Percentiles rank a stretch among this genome's conserved stretches.
Evolutionary conservation across 306 rosid species (phyloP).

Genomic region (Oemleria cerasiformis): DNA sequence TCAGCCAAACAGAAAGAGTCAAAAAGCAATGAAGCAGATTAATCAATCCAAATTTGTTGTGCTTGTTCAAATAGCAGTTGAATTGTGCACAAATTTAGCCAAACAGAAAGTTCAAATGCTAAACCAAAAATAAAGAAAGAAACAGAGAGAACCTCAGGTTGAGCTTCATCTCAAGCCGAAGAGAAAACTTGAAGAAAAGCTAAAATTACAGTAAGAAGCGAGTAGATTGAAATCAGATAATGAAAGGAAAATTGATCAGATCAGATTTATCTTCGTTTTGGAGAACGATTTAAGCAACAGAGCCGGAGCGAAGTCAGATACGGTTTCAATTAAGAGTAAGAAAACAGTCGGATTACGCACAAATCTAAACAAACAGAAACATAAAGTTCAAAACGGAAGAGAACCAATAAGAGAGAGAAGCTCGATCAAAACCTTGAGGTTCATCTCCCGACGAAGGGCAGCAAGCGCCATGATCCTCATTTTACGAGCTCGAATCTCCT

Average conservation of each 20-base stretch:
- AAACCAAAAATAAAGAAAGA: not conserved
- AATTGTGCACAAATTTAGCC: no score
- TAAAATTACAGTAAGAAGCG: not conserved
- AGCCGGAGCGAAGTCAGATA: not conserved
- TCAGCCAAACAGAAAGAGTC: not conserved
- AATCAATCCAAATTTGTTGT: not conserved
- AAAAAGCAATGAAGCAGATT: not conserved
- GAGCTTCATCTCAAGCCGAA: not conserved
- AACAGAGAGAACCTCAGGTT: not conserved
- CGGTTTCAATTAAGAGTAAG: not conserved
- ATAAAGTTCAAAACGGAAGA: not conserved
- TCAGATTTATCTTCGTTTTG: not conserved
- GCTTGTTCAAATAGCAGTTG: not conserved
- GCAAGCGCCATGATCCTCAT: slow-evolving; percentile 34
- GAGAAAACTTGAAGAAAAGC: not conserved
- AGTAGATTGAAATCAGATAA: not conserved
- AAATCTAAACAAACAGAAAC: not conserved
- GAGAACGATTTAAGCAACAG: not conserved
- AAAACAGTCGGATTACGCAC: not conserved
- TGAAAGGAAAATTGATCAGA: not conserved
- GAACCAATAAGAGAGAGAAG: not conserved
- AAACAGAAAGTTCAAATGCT: not conserved
- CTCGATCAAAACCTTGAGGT: slow-evolving; percentile 42
- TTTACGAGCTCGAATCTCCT: slow-evolving; percentile 29
- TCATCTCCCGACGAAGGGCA: slow-evolving; percentile 43